Evolutionary conservation across 805 yeast genomes (phyloP), one percentile per base, ranked within the genome.

Genomic region (Lachancea kluyveri): DNA sequence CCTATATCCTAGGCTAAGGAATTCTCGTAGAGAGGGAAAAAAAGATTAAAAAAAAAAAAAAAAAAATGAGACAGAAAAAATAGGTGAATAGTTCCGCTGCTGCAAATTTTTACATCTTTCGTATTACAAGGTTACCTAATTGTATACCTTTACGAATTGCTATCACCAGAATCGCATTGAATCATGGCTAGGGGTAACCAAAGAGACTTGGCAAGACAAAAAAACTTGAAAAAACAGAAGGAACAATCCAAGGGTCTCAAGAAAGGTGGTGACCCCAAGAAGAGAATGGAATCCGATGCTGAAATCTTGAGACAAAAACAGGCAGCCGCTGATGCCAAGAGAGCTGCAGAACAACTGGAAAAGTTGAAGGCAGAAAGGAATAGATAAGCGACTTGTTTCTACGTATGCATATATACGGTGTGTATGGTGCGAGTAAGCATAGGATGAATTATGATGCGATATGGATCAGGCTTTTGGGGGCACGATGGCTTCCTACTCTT

Each of bases 151-250:
- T n/a, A n/a, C n/a, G n/a, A n/a, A n/a, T n/a, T n/a, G n/a, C n/a
- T n/a, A n/a, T n/a, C n/a, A n/a, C n/a, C 11, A 18, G 24, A 10
- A n/a, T 23, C 21, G 21, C n/a, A 21, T 21, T 9, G 9, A 16
- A 41, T 29, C n/a, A 88, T 90, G 96, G 79, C 95, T 32, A 74
- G 98, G 67, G 98, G 98, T 19, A 92, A 90, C 60, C 97, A 92
- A 63, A 74, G 98, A 59, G 98, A 90, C 24, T 71, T 83, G 48
- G 96, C 96, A 19, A 74, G 98, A 55, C 84, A 78, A 39, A 90
- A 84, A 64, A 85, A 84, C 61, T 57, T 65, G 57, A 92, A 90
- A 67, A 90, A 90, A 60, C 79, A 72, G 50, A 78, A 75, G 41
- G 79, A 74, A 26, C 64, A 62, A 19, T 68, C 71, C 39, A 80